A percentile compares a stretch with the other conserved stretches of the same genome.
Evolutionary conservation across 2,329 filamentous ascomycete species (phyloP).

Genomic region (Aspergillus sp.): DNA sequence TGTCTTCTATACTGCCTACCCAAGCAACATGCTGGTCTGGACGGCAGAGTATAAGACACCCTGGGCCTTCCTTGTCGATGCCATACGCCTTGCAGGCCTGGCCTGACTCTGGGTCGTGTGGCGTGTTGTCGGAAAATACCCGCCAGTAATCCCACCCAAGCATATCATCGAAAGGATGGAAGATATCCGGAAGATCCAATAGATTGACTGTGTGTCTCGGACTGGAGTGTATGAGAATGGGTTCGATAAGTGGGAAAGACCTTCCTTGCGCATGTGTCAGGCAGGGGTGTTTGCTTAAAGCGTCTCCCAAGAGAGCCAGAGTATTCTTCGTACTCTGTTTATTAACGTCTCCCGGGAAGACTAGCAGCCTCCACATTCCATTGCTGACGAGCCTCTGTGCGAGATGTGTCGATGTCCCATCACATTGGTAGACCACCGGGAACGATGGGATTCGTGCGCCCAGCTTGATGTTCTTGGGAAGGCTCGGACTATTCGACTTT

Average conservation of each 20-base stretch:
- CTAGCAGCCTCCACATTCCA: conserved; percentile 11
- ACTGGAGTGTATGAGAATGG: conserved; percentile 10
- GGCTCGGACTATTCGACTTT: no score
- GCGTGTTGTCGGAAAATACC: conserved; percentile 8
- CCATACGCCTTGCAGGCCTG: conserved; percentile 8
- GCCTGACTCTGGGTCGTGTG: background rate
- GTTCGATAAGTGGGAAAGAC: conserved; percentile 1
- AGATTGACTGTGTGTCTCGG: conserved; percentile 2
- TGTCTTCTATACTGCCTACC: conserved; percentile 6
- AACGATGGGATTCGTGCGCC: conserved; percentile 9
- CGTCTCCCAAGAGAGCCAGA: background rate
- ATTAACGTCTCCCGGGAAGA: conserved; percentile 12
- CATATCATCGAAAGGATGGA: conserved; percentile 8
- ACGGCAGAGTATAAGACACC: conserved; percentile 11
- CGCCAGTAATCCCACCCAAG: conserved; percentile 13
- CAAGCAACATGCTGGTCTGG: conserved; percentile 16
- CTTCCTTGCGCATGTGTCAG: background rate
- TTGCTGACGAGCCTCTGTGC: conserved; percentile 6
- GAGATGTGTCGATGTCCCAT: conserved; percentile 2
- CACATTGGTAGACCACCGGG: background rate
- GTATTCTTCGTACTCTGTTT: background rate
- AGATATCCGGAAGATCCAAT: conserved; percentile 7
- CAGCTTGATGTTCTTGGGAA: conserved; percentile 5
- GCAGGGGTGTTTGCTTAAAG: no score
- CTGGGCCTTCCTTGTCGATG: conserved; percentile 6